Evolutionary conservation across 148 eudicot species (phyloP).

Genomic region (Silene uniflora): DNA sequence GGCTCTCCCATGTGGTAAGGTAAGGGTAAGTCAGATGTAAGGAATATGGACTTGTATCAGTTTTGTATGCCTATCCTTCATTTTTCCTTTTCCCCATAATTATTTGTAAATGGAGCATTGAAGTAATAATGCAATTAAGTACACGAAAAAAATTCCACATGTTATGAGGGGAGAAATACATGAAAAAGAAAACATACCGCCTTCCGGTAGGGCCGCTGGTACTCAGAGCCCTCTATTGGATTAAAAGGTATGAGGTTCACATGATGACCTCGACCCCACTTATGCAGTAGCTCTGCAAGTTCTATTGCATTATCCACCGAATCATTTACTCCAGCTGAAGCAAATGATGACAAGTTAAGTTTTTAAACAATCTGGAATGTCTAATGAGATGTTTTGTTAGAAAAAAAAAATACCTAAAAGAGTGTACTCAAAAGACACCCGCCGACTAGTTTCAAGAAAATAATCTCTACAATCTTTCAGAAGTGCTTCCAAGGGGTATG

Average conservation of each 20-base stretch:
- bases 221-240: slow-evolving; percentile 93
- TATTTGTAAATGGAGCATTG: neutral
- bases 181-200: slow-evolving; percentile 45
- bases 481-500: slow-evolving; percentile 85
- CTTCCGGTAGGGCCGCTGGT: slow-evolving; percentile 69
- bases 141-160: neutral
- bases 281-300: slow-evolving; percentile 73
- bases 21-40: neutral
- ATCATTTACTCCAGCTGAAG: slow-evolving; percentile 95
- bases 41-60: too few species aligned
- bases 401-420: slow-evolving; percentile 61
- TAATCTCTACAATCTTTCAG: slow-evolving; percentile 96
- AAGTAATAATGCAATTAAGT: too few species aligned
- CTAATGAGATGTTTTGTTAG: slow-evolving; percentile 12
- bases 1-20: neutral
- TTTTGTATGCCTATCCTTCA: neutral
- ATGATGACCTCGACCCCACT: slow-evolving; percentile 96
- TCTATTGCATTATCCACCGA: slow-evolving; percentile 81
- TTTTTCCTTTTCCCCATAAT: neutral
- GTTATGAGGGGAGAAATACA: slow-evolving; percentile 5
- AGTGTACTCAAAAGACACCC: slow-evolving; percentile 96
- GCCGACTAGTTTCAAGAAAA: slow-evolving; percentile 78
- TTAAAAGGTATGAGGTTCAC: slow-evolving; percentile 95
- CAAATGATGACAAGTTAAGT: neutral
- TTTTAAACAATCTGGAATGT: neutral